phyloP scores from a whole-genome alignment of 2,329 filamentous ascomycete species.

The Chrysosporium keratinophilum region DNA sequence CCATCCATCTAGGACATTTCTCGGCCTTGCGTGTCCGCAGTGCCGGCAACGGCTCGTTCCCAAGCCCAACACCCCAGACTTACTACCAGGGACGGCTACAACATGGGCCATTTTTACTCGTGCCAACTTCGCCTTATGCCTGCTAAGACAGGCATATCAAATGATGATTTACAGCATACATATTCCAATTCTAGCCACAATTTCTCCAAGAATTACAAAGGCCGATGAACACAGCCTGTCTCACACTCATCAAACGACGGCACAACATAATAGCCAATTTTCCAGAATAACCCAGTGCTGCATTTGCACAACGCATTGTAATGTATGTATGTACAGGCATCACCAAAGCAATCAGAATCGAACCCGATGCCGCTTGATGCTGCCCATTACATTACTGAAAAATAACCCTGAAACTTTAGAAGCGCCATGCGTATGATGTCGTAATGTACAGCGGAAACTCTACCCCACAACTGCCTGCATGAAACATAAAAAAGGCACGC shows the following conservation, averaged over 20 bases:
- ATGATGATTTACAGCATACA: too few species aligned
- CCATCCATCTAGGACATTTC: background rate
- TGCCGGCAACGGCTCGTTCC: background rate
- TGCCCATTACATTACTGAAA: background rate
- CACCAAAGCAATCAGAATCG: background rate
- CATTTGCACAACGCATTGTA: background rate
- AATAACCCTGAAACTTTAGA: slow-evolving; percentile 3
- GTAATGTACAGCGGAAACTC: slow-evolving; percentile 6
- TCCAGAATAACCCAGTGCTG: background rate
- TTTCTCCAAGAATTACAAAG: background rate
- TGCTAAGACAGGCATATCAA: too few species aligned
- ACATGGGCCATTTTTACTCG: background rate
- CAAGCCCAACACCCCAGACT: background rate
- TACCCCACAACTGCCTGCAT: slow-evolving; percentile 1
- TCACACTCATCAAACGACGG: background rate
- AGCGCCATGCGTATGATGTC: slow-evolving; percentile 4
- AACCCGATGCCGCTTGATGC: background rate
- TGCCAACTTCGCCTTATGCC: too few species aligned
- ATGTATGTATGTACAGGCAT: background rate
- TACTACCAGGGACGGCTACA: background rate
- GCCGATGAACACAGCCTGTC: background rate
- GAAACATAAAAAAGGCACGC: background rate
- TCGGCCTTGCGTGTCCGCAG: background rate
- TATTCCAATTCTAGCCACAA: background rate
- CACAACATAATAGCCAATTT: background rate